Evolutionary conservation across 75 land plant genomes (phyloP), one percentile per base, ranked within the genome.

Genomic region (Picea sitchensis): DNA sequence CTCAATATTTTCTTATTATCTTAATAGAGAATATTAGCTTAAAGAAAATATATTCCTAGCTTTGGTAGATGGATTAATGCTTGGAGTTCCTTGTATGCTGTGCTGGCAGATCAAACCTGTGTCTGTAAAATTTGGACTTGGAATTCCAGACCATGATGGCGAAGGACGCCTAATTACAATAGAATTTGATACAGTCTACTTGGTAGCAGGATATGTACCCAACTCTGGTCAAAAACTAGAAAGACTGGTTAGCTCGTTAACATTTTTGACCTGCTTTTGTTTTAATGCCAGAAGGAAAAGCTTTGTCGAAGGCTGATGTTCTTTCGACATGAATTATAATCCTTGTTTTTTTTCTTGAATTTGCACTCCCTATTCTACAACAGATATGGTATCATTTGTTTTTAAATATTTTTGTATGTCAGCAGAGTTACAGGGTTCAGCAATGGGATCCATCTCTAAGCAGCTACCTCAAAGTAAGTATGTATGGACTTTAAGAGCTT

Each of bases 151-250:
- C 71, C 98, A 94, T 87, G 98, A 96, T 65, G 76, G 78, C 80
- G 98, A 96, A 84, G 98, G 98, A 23, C 91, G 98, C 26, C 83
- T 96, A 58, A 87, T 96, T 44, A 96, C 96, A 31, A 89, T 82
- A 13, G 98, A 96, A 80, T 92, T 96, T 80, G 94, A 91, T 30
- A 61, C 67, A 17, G 92, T 96, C 69, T 96, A 84, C 72, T 73
- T 96, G 41, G 78, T 94, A 31, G 69, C 81, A 81, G 84, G 78
- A 32, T 96, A 96, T 85, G 95, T 96, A 68, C 98, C 98, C 38
- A 96, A 96, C 77, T 96, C 98, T 79, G 97, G 98, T 31, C 91
- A 92, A 79, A 93, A 93, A 32, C 80, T 96, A 61, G 91, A 85
- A 82, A 84, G 97, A 89, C 85, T 96, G 93, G 95, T 96, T 89